Percentiles rank a stretch among this genome's conserved stretches.
Evolutionary conservation across 2,329 filamentous ascomycete species (phyloP).

Genomic region (Fusarium coicis): DNA sequence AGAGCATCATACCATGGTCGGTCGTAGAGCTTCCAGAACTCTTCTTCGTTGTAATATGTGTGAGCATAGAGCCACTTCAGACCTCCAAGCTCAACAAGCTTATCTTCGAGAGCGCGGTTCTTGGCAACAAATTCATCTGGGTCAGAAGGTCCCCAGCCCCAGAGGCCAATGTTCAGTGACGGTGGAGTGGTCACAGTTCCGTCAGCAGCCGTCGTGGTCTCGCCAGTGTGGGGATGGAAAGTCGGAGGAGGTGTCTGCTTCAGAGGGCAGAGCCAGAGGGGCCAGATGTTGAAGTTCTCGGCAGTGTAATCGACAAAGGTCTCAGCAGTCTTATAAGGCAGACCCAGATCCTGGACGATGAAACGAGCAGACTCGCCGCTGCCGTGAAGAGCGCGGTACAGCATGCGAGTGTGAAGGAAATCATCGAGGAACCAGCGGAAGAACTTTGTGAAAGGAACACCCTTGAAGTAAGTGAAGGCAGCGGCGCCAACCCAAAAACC

Average conservation of each 20-base stretch:
- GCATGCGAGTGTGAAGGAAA: slow-evolving; percentile 78
- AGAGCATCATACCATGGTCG: slow-evolving; percentile 70
- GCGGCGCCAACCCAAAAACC: slow-evolving; percentile 78
- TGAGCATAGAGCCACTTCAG: slow-evolving; percentile 91
- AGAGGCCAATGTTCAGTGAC: slow-evolving; percentile 76
- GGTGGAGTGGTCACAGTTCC: slow-evolving; percentile 41
- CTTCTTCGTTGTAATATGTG: slow-evolving; percentile 79
- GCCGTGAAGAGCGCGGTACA: slow-evolving; percentile 77
- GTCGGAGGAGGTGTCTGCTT: slow-evolving; percentile 60
- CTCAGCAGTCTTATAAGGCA: slow-evolving; percentile 64
- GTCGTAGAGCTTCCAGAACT: slow-evolving; percentile 75
- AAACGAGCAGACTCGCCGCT: slow-evolving; percentile 72
- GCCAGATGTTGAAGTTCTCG: slow-evolving; percentile 65
- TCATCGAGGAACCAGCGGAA: slow-evolving; percentile 77
- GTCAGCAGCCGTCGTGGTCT: slow-evolving; percentile 42
- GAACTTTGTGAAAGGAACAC: slow-evolving; percentile 71
- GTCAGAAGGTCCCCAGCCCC: slow-evolving; percentile 76
- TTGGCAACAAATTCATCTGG: slow-evolving; percentile 70
- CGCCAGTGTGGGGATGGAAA: slow-evolving; percentile 65
- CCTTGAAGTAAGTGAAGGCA: slow-evolving; percentile 74
- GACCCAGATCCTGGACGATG: slow-evolving; percentile 74
- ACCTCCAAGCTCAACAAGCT: slow-evolving; percentile 75
- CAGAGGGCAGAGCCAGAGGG: slow-evolving; percentile 69
- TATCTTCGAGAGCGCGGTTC: slow-evolving; percentile 78
- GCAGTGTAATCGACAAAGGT: slow-evolving; percentile 67